phyloP scores from a whole-genome alignment of 768 basidiomycete species.

The Panaeolus cyanescens region DNA sequence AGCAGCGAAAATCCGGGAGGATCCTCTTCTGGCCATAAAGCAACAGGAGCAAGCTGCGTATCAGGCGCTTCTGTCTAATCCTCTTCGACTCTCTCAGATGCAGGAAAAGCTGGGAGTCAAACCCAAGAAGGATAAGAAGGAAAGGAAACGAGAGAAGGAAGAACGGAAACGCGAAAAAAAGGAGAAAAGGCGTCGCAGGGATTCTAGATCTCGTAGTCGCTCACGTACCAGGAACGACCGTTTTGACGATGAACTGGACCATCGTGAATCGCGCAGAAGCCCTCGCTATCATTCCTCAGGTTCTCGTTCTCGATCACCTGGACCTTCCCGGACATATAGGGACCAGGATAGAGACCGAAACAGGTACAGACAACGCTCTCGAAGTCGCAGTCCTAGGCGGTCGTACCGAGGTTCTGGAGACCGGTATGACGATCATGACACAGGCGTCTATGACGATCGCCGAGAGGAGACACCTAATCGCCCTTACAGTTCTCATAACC shows the following conservation, averaged over 20 bases:
- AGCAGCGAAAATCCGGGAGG: conserved; percentile 93
- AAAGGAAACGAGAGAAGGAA: conserved; percentile 52
- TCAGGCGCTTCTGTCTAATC: conserved; percentile 83
- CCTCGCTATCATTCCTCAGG: conserved; percentile 5
- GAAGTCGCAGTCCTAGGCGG: conserved; percentile 15
- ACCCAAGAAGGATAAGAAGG: conserved; percentile 75
- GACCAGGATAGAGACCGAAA: not conserved
- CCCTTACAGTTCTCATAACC: conserved; percentile 19
- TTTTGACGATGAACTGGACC: not conserved
- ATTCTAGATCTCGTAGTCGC: conserved; percentile 18
- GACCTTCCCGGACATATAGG: not conserved
- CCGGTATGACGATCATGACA: conserved; percentile 6
- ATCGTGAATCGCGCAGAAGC: not conserved
- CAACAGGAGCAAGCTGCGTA: conserved; percentile 96
- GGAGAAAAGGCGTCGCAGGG: conserved; percentile 33
- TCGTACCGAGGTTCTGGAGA: conserved; percentile 15
- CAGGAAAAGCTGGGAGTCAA: conserved; percentile 83
- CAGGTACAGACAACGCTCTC: not conserved
- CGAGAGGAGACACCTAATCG: conserved; percentile 18
- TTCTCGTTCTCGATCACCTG: conserved; percentile 10
- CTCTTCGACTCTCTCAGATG: conserved; percentile 79
- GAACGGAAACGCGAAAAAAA: conserved; percentile 44
- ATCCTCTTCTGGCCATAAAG: conserved; percentile 96
- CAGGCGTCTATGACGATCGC: conserved; percentile 51
- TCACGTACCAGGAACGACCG: not conserved